Base-by-base conservation (phyloP, 495 filamentous ascomycete genomes). In the Hyaloscypha bicolor region DNA sequence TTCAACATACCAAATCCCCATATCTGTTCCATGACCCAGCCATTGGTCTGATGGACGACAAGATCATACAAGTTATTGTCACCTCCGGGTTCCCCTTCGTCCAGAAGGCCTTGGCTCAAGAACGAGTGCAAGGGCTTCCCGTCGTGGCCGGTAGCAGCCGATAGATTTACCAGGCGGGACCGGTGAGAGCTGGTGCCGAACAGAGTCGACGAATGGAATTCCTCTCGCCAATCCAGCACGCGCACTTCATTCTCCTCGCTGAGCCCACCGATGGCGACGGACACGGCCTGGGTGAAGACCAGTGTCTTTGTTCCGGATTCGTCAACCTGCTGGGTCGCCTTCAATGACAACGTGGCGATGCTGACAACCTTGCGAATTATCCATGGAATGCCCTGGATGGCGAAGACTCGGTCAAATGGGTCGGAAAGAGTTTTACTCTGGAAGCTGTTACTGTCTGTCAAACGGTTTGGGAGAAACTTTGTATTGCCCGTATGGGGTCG, bases 1-100 rank as follows among this genome's bases (percentile, higher is more conserved):
- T 48, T 48, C 42, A 48, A n/a, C n/a, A 48, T 48, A 48, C 42
- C 42, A 48, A 48, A 48, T 48, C 42, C 42, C 42, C 42, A 48
- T 48, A 48, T 48, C 42, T 48, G 42, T 48, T 48, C 42, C 42
- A 48, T 48, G 42, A 48, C 42, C 42, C 42, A 48, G 42, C 42
- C 42, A 2, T 48, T 48, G 42, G 42, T 48, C 42, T 48, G 42
- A 48, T 48, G 42, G 42, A 48, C 42, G 42, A 48, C 42, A 48
- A 48, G 42, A 48, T 48, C 42, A 48, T 48, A 48, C 42, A 48
- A 48, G 42, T 48, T 12, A n/a, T 48, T 48, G 42, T 48, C 42
- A 48, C 42, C 42, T 48, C 42, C 42, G 42, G 42, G 42, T 48
- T 48, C 42, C 42, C 42, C 42, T 48, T 48, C 42, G 42, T 48